These are phyloP conservation scores for Monascus purpureus DNA, from an alignment of 495 filamentous ascomycete species.

Conservation along the genomic window DNA sequence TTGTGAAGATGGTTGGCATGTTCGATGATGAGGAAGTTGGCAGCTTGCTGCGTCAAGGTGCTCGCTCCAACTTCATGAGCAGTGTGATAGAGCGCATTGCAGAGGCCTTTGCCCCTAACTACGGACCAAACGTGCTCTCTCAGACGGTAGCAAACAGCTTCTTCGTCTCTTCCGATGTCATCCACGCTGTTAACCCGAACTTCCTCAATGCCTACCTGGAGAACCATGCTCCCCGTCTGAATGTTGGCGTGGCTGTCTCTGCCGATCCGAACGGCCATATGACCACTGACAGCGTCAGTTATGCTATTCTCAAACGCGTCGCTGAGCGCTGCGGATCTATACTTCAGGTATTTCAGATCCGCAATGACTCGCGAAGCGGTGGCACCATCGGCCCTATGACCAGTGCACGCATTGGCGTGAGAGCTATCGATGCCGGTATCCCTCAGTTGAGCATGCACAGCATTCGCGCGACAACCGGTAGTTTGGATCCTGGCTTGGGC, in stretches of 20 bases:
- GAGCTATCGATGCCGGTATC: constrained; percentile 80
- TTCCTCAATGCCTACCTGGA: constrained; percentile 68
- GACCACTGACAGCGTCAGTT: constrained; percentile 75
- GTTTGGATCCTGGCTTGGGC: constrained; percentile 75
- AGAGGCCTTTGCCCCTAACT: constrained; percentile 47
- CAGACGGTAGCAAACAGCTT: constrained; percentile 89
- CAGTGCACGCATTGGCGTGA: constrained; percentile 62
- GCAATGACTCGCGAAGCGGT: constrained; percentile 76
- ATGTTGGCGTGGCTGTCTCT: constrained; percentile 71
- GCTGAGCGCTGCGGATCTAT: constrained; percentile 53
- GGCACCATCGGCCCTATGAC: constrained; percentile 96
- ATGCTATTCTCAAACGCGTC: constrained; percentile 58
- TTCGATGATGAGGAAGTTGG: constrained; percentile 98
- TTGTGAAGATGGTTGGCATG: constrained; percentile 74
- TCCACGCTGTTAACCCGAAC: constrained; percentile 91
- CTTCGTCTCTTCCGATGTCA: constrained; percentile 85
- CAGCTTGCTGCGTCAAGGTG: constrained; percentile 78
- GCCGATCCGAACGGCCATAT: constrained; percentile 88
- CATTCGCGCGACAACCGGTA: constrained; percentile 82
- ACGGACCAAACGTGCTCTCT: constrained; percentile 53
- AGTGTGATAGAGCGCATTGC: constrained; percentile 64
- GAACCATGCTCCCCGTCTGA: constrained; percentile 77
- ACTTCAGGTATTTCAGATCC: constrained; percentile 85
- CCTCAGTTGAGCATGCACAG: constrained; percentile 91
- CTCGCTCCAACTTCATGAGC: constrained; percentile 74